Evolutionary conservation across 495 filamentous ascomycete genomes (phyloP).

Genomic region (Penicillium nucicola): DNA sequence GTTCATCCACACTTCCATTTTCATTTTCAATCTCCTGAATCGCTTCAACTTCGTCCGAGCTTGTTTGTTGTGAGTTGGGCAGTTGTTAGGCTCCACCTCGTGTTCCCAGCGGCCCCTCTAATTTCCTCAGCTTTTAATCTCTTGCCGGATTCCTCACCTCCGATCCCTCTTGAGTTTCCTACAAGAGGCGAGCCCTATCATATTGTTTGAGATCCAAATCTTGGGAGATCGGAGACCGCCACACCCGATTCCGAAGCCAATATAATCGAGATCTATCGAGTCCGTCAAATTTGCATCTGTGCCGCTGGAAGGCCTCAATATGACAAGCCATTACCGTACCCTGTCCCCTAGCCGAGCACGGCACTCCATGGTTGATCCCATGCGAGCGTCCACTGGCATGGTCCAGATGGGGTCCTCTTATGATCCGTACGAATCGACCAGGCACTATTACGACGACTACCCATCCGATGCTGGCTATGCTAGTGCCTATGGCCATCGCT

Average conservation of each 20-base stretch:
- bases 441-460: slow-evolving; percentile 33
- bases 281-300: not conserved
- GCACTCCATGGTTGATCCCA: slow-evolving; percentile 32
- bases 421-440: slow-evolving; percentile 31
- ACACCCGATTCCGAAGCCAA: not conserved
- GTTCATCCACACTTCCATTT: not conserved
- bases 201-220: not conserved
- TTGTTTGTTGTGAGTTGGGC: slow-evolving; percentile 4
- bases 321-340: slow-evolving; percentile 20
- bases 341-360: slow-evolving; percentile 36
- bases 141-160: not conserved
- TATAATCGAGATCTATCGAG: not conserved
- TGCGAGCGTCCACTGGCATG: slow-evolving; percentile 48
- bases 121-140: slow-evolving; percentile 4
- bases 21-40: not conserved
- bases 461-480: slow-evolving; percentile 32
- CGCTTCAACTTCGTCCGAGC: slow-evolving; percentile 2
- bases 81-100: slow-evolving; percentile 11
- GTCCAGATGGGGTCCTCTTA: slow-evolving; percentile 36
- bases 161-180: not conserved
- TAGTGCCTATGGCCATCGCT: slow-evolving; percentile 27
- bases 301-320: not conserved
- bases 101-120: slow-evolving; percentile 6
- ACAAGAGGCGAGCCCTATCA: not conserved
- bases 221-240: not conserved